A percentile compares a stretch with the other conserved stretches of the same genome.
These are phyloP conservation scores for Hypsizygus marmoreus DNA, from an alignment of 768 basidiomycete species.

Conservation along the genomic window DNA sequence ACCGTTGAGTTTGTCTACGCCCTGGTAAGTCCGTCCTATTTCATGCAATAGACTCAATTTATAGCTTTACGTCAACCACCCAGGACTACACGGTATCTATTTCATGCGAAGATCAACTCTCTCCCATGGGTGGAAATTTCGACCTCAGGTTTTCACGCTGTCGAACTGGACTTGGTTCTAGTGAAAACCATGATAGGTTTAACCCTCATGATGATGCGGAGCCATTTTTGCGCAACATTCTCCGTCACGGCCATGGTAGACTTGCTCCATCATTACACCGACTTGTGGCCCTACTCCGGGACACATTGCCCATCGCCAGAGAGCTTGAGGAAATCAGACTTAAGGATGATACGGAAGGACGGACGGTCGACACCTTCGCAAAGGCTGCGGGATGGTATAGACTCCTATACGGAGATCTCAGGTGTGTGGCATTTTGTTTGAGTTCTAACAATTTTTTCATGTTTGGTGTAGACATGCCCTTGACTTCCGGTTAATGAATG, in stretches of 20 bases:
- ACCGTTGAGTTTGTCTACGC: slow-evolving; percentile 90
- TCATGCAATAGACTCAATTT: neutral
- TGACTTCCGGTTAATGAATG: slow-evolving; percentile 75
- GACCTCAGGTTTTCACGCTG: slow-evolving; percentile 71
- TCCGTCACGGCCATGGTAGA: slow-evolving; percentile 65
- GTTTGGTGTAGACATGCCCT: slow-evolving; percentile 62
- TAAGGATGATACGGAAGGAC: slow-evolving; percentile 32
- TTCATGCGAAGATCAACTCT: slow-evolving; percentile 75
- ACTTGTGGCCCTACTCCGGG: slow-evolving; percentile 68
- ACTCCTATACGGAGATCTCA: slow-evolving; percentile 66
- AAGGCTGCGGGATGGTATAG: slow-evolving; percentile 86
- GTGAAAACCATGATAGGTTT: slow-evolving; percentile 31
- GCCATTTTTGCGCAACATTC: slow-evolving; percentile 67
- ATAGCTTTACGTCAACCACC: neutral
- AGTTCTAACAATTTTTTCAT: slow-evolving; percentile 7
- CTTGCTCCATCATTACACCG: slow-evolving; percentile 66
- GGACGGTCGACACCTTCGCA: slow-evolving; percentile 64
- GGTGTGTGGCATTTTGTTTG: slow-evolving; percentile 37
- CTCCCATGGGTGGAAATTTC: slow-evolving; percentile 68
- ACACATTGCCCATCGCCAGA: slow-evolving; percentile 76
- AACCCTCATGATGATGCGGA: slow-evolving; percentile 85
- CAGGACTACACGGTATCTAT: slow-evolving; percentile 81
- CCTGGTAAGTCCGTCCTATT: slow-evolving; percentile 36
- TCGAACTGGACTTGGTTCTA: slow-evolving; percentile 21
- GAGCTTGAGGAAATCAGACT: slow-evolving; percentile 62